phyloP scores from a whole-genome alignment of 208 protist species.

The Leptomonas seymouri region DNA sequence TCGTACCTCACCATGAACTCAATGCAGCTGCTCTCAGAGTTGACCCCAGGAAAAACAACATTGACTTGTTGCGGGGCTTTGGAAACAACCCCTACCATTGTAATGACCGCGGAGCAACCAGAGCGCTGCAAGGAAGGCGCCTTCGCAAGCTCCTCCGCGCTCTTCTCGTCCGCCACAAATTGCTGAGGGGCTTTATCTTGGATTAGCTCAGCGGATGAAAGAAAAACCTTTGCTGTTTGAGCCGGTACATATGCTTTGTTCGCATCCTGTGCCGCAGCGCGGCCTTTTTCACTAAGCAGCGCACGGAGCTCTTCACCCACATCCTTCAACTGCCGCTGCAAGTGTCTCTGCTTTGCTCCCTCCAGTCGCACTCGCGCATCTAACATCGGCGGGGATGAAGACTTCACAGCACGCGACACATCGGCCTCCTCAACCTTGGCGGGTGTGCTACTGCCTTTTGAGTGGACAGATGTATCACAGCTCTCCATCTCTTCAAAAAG shows the following conservation, averaged over 20 bases:
- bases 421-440: not conserved
- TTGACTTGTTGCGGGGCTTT: conserved; percentile 6
- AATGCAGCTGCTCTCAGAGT: conserved; percentile 34
- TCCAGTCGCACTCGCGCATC: conserved; percentile 26
- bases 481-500: conserved; percentile 37
- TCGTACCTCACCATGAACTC: conserved; percentile 67
- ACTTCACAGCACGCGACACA: not conserved
- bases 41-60: conserved; percentile 13
- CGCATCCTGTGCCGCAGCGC: conserved; percentile 13
- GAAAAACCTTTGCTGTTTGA: conserved; percentile 48
- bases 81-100: conserved; percentile 54
- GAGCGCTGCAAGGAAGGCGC: conserved; percentile 43
- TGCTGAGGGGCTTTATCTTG: conserved; percentile 79
- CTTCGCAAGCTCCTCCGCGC: conserved; percentile 37
- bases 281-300: conserved; percentile 34
- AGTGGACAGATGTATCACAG: conserved; percentile 23
- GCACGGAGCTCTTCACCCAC: conserved; percentile 44
- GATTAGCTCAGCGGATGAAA: conserved; percentile 69
- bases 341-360: conserved; percentile 25
- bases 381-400: not conserved
- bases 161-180: conserved; percentile 52
- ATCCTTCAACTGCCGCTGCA: conserved; percentile 39
- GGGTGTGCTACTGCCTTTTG: not conserved
- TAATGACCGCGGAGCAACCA: conserved; percentile 65
- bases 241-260: conserved; percentile 47